Conservation (phyloP, 805 yeast genomes). For the Yamadazyma akitaensis region DNA sequence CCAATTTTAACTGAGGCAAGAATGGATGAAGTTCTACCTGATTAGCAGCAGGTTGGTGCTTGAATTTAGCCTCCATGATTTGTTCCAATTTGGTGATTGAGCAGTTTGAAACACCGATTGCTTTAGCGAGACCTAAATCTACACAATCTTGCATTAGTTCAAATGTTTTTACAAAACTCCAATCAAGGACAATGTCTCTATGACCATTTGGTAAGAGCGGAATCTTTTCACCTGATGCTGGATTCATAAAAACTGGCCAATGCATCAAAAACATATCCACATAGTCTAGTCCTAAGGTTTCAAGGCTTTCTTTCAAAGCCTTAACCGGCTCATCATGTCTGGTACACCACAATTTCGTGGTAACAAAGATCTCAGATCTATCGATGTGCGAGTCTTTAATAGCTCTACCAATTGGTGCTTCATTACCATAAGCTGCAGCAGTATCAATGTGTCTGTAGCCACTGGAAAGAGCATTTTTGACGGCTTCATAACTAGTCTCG, state of each 20-base stretch:
- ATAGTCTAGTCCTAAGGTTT: constrained; percentile 71
- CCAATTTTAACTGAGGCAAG: constrained; percentile 62
- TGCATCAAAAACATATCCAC: constrained; percentile 80
- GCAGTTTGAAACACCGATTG: constrained; percentile 36
- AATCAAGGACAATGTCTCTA: constrained; percentile 28
- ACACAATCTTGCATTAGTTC: constrained; percentile 20
- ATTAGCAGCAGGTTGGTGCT: constrained; percentile 30
- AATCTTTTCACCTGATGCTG: constrained; percentile 63
- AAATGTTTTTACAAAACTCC: constrained; percentile 22
- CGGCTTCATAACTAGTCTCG: constrained; percentile 54
- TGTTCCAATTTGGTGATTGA: constrained; percentile 23
- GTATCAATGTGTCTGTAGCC: constrained; percentile 79
- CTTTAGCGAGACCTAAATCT: constrained; percentile 12
- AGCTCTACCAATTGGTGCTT: constrained; percentile 64
- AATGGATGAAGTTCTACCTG: constrained; percentile 35
- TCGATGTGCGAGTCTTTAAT: constrained; percentile 59
- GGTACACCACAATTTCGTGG: constrained; percentile 83
- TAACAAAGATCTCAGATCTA: constrained; percentile 71
- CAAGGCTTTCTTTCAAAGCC: constrained; percentile 60
- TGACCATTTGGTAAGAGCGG: constrained; percentile 29
- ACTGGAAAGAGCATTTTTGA: constrained; percentile 75
- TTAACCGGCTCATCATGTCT: constrained; percentile 52
- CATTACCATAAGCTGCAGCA: constrained; percentile 68
- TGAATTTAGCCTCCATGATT: constrained; percentile 27
- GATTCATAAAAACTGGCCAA: constrained; percentile 83